Conservation (phyloP, 2,329 filamentous ascomycete species). For the Oidium heveae region DNA sequence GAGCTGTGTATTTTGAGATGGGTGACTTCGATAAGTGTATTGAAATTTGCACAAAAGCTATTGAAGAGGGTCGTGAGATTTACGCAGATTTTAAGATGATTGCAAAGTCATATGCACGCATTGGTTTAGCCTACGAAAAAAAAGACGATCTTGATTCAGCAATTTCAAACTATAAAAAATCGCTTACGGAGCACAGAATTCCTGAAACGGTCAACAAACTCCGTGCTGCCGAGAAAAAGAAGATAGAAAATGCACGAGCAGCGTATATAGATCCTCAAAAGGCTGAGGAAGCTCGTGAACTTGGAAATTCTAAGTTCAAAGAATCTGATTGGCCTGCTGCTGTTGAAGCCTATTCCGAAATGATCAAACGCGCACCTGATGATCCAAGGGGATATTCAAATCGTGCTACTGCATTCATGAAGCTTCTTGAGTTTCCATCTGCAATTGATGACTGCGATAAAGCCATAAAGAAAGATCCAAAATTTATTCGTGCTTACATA, state of each 20-base stretch:
- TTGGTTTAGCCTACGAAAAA: slow-evolving; percentile 86
- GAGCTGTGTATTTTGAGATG: slow-evolving; percentile 87
- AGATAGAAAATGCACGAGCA: slow-evolving; percentile 47
- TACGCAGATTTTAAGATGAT: slow-evolving; percentile 96
- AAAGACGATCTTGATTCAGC: slow-evolving; percentile 55
- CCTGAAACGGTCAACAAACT: slow-evolving; percentile 86
- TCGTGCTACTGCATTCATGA: slow-evolving; percentile 87
- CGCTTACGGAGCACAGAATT: slow-evolving; percentile 86
- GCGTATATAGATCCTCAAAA: slow-evolving; percentile 77
- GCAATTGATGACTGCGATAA: slow-evolving; percentile 80
- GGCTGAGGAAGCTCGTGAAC: slow-evolving; percentile 83
- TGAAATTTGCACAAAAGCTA: slow-evolving; percentile 63
- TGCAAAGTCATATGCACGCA: slow-evolving; percentile 91
- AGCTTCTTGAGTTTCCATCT: slow-evolving; percentile 83
- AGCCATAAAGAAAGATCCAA: slow-evolving; percentile 72
- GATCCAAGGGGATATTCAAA: slow-evolving; percentile 93
- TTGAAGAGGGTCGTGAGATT: slow-evolving; percentile 70
- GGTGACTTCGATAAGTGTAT: slow-evolving; percentile 77
- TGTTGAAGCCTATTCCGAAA: slow-evolving; percentile 82
- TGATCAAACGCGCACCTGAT: slow-evolving; percentile 84
- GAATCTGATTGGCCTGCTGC: slow-evolving; percentile 85
- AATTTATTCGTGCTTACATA: slow-evolving; percentile 88
- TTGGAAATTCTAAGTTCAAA: slow-evolving; percentile 95
- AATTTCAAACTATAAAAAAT: slow-evolving; percentile 75
- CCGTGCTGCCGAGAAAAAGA: slow-evolving; percentile 66